Percentiles rank a stretch among this genome's conserved stretches.
phyloP scores from a whole-genome alignment of 352 stramenopile genomes.

The Phytophthora capsici region DNA sequence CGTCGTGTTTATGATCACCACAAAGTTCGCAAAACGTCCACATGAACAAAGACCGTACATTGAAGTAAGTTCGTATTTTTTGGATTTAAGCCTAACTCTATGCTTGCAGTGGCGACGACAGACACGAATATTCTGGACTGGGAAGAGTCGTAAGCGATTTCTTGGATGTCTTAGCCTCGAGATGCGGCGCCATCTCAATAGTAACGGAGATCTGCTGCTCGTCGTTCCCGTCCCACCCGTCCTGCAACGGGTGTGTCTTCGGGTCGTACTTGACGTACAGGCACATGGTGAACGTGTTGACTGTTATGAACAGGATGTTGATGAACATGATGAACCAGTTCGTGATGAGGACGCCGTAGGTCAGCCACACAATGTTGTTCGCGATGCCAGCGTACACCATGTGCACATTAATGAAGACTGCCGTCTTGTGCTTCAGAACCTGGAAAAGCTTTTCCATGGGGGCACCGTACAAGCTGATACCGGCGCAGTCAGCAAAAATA shows the following conservation, averaged over 20 bases:
- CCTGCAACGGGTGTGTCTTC: conserved; percentile 27
- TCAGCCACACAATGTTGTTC: conserved; percentile 56
- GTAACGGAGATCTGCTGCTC: conserved; percentile 17
- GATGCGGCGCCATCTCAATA: conserved; percentile 18
- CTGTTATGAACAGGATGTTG: conserved; percentile 44
- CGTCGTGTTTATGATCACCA: no score
- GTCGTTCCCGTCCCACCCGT: conserved; percentile 14
- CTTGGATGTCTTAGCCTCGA: conserved; percentile 22
- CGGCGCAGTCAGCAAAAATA: conserved; percentile 36
- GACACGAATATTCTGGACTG: conserved; percentile 27
- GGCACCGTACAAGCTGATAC: conserved; percentile 46
- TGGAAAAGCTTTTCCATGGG: conserved; percentile 49
- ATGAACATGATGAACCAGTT: conserved; percentile 49
- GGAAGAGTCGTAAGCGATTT: conserved; percentile 26
- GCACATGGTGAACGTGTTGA: conserved; percentile 39
- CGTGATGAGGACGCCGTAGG: conserved; percentile 38
- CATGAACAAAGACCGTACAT: neutral
- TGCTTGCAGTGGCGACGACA: conserved; percentile 23
- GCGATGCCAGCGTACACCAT: conserved; percentile 51
- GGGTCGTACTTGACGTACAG: conserved; percentile 40
- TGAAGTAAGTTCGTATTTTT: conserved; percentile 24
- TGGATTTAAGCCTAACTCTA: neutral
- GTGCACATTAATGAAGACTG: conserved; percentile 57
- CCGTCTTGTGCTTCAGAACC: conserved; percentile 49
- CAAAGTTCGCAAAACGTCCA: conserved; percentile 3